Evolutionary conservation across 176 grass and related monocot species (phyloP).

Genomic region (Pontederia crassipes): DNA sequence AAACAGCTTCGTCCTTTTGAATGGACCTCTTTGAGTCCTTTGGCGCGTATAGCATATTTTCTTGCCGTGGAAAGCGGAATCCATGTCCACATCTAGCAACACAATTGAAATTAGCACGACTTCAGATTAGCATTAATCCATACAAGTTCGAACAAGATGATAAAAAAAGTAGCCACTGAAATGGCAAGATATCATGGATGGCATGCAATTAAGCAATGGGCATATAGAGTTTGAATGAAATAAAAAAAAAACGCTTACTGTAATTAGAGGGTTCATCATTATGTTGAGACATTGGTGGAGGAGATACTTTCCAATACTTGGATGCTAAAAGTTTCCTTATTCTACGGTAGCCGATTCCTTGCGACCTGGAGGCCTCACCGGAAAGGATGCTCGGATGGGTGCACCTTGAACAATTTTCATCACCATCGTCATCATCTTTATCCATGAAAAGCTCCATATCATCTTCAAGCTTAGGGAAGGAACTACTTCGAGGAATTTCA

Average conservation of each 20-base stretch:
- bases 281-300: slow-evolving; percentile 27
- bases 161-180: not conserved
- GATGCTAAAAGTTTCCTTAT: slow-evolving; percentile 44
- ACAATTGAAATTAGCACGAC: slow-evolving; percentile 6
- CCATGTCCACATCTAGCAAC: slow-evolving; percentile 51
- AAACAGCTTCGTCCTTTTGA: slow-evolving; percentile 79
- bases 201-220: no score
- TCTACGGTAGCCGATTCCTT: slow-evolving; percentile 42
- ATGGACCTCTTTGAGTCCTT: slow-evolving; percentile 79
- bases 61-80: slow-evolving; percentile 48
- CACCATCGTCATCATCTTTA: slow-evolving; percentile 40
- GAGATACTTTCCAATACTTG: slow-evolving; percentile 49
- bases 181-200: no score
- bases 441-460: slow-evolving; percentile 35
- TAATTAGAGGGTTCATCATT: slow-evolving; percentile 47
- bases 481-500: slow-evolving; percentile 3
- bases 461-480: slow-evolving; percentile 35
- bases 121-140: not conserved
- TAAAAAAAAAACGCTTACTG: slow-evolving; percentile 32
- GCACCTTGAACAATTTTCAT: slow-evolving; percentile 82
- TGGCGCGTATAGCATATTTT: slow-evolving; percentile 77
- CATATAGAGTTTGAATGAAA: no score
- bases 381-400: slow-evolving; percentile 58
- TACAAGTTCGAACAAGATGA: slow-evolving; percentile 4
- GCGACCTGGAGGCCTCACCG: slow-evolving; percentile 43